These are phyloP conservation scores for Schizochytrium sp. DNA, from an alignment of 108 stramenopile genomes.

Conservation along the genomic window DNA sequence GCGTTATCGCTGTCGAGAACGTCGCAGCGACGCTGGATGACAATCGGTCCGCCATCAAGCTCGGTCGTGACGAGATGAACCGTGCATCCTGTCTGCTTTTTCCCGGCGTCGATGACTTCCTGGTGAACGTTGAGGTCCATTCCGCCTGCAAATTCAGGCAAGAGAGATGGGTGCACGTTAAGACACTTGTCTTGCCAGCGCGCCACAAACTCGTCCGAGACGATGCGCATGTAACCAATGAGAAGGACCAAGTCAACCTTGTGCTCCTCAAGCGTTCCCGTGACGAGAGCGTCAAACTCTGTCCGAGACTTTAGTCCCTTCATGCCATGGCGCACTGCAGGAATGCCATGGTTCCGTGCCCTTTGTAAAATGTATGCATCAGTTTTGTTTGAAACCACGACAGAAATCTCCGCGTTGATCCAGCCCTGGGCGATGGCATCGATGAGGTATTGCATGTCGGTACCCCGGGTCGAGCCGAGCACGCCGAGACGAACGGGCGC, in stretches of 20 bases:
- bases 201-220: slow-evolving; percentile 72
- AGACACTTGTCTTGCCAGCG: slow-evolving; percentile 58
- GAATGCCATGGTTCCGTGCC: slow-evolving; percentile 68
- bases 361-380: slow-evolving; percentile 75
- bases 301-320: slow-evolving; percentile 69
- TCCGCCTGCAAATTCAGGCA: slow-evolving; percentile 94
- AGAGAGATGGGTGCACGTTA: slow-evolving; percentile 98
- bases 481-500: slow-evolving; percentile 78
- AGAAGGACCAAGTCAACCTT: slow-evolving; percentile 84
- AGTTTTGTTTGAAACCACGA: slow-evolving; percentile 78
- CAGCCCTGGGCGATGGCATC: slow-evolving; percentile 69
- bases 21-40: slow-evolving; percentile 67
- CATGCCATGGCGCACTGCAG: slow-evolving; percentile 68
- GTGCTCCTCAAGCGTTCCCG: slow-evolving; percentile 67
- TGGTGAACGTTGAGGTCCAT: slow-evolving; percentile 97
- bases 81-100: slow-evolving; percentile 86
- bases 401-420: slow-evolving; percentile 77
- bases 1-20: slow-evolving; percentile 75
- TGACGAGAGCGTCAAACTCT: slow-evolving; percentile 84
- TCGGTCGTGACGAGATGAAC: slow-evolving; percentile 92
- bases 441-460: slow-evolving; percentile 81
- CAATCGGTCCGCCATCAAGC: slow-evolving; percentile 91
- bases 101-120: slow-evolving; percentile 86
- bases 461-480: slow-evolving; percentile 86
- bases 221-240: slow-evolving; percentile 98